phyloP scores from a whole-genome alignment of 2,329 filamentous ascomycete genomes.

The Fusarium sp. region DNA sequence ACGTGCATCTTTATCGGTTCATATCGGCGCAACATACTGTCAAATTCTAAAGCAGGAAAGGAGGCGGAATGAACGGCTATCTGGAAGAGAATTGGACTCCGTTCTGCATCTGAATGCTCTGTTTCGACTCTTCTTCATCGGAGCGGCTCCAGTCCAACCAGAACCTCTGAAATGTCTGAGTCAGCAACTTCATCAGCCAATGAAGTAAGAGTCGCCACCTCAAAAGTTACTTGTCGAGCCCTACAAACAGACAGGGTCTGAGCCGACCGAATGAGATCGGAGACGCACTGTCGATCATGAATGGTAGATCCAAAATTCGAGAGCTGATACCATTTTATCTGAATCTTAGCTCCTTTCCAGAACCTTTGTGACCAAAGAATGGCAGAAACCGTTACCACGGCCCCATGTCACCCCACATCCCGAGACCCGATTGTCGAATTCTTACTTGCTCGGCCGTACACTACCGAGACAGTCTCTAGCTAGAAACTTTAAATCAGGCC shows the following conservation, averaged over 20 bases:
- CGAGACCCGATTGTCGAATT: background rate
- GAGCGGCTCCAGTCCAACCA: background rate
- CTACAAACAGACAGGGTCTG: background rate
- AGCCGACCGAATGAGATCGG: background rate
- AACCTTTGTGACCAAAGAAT: background rate
- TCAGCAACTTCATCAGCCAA: background rate
- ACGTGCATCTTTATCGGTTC: background rate
- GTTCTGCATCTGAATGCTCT: background rate
- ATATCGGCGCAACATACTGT: background rate
- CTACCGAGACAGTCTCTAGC: background rate
- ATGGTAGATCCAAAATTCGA: background rate
- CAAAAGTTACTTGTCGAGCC: background rate
- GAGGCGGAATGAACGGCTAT: background rate
- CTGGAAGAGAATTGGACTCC: background rate
- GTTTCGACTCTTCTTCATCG: background rate
- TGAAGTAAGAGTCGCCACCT: background rate
- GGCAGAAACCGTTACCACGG: background rate
- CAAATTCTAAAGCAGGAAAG: background rate
- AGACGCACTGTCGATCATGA: background rate
- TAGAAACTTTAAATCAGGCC: background rate
- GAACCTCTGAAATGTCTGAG: accelerated
- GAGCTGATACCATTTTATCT: background rate
- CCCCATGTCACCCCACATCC: background rate
- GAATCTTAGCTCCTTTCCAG: background rate
- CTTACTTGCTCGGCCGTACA: background rate